Conservation (phyloP, 805 yeast genomes). For the Priceomyces fermenticarens region DNA sequence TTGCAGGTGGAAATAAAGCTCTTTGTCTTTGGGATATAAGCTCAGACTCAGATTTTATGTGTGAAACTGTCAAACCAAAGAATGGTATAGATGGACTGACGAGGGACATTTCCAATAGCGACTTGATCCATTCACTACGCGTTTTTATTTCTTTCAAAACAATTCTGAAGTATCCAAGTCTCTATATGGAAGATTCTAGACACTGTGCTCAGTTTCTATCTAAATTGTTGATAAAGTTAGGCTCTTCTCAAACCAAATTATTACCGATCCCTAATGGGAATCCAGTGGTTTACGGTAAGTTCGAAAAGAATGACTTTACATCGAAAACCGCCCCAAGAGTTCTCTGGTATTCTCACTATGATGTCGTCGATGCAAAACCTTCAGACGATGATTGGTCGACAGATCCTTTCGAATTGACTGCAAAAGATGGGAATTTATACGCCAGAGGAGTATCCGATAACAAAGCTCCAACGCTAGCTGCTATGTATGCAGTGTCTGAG, state of each 20-base stretch:
- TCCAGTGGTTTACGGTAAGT: conserved; percentile 80
- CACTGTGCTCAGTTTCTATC: conserved; percentile 78
- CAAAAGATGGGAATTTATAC: conserved; percentile 79
- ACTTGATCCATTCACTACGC: conserved; percentile 59
- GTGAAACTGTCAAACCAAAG: conserved; percentile 12
- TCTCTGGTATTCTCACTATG: conserved; percentile 95
- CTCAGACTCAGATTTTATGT: conserved; percentile 3
- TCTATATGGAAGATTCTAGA: conserved; percentile 73
- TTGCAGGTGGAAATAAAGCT: conserved; percentile 72
- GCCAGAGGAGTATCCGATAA: conserved; percentile 95
- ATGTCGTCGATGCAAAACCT: conserved; percentile 78
- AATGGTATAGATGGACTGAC: background rate
- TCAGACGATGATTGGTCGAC: conserved; percentile 64
- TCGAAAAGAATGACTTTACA: conserved; percentile 42
- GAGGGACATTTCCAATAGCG: conserved; percentile 49
- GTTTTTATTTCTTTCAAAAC: conserved; percentile 69
- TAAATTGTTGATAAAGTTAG: conserved; percentile 59
- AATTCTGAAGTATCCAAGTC: conserved; percentile 70
- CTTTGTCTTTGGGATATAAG: conserved; percentile 68
- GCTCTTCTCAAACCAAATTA: conserved; percentile 64
- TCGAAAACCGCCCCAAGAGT: conserved; percentile 33
- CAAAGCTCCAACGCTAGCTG: conserved; percentile 88
- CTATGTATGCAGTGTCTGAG: conserved; percentile 83
- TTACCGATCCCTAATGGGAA: conserved; percentile 76
- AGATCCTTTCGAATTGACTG: conserved; percentile 72